Evolutionary conservation across 2,329 filamentous ascomycete species (phyloP).

Genomic region (Lachnellula arida): DNA sequence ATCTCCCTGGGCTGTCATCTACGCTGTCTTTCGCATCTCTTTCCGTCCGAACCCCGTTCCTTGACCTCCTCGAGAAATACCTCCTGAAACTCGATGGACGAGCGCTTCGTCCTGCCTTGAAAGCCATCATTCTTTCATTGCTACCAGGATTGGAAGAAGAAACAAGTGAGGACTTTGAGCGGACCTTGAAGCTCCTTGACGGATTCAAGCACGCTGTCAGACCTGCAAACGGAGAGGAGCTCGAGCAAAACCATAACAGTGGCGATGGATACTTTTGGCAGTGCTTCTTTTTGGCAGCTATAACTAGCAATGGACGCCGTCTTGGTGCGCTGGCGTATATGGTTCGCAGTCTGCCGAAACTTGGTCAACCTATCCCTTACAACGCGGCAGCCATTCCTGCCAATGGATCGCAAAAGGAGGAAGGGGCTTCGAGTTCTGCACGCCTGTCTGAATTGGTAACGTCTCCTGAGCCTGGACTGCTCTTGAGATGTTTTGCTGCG

Average conservation of each 20-base stretch:
- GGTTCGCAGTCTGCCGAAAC: constrained; percentile 68
- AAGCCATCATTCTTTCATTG: constrained; percentile 82
- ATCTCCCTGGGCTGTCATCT: constrained; percentile 82
- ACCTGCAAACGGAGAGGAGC: constrained; percentile 45
- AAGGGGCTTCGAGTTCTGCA: constrained; percentile 39
- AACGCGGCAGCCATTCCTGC: constrained; percentile 29
- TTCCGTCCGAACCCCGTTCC: constrained; percentile 78
- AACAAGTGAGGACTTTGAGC: constrained; percentile 93
- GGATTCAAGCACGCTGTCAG: constrained; percentile 68
- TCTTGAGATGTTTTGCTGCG: constrained; percentile 87
- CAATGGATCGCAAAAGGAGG: constrained; percentile 24
- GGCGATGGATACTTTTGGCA: constrained; percentile 96
- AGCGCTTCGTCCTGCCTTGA: constrained; percentile 79
- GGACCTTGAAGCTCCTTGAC: constrained; percentile 73
- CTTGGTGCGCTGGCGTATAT: constrained; percentile 87
- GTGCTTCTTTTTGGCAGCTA: constrained; percentile 88
- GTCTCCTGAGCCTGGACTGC: constrained; percentile 82
- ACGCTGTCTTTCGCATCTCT: constrained; percentile 93
- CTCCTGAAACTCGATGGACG: constrained; percentile 67
- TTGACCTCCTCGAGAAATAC: constrained; percentile 77
- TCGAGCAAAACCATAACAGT: constrained; percentile 49
- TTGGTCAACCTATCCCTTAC: constrained; percentile 44
- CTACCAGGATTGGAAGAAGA: constrained; percentile 92
- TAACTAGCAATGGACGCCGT: constrained; percentile 81
- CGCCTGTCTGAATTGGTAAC: constrained; percentile 64